Evolutionary conservation across 2,329 filamentous ascomycete genomes (phyloP).

Genomic region (Onygenales sp.): DNA sequence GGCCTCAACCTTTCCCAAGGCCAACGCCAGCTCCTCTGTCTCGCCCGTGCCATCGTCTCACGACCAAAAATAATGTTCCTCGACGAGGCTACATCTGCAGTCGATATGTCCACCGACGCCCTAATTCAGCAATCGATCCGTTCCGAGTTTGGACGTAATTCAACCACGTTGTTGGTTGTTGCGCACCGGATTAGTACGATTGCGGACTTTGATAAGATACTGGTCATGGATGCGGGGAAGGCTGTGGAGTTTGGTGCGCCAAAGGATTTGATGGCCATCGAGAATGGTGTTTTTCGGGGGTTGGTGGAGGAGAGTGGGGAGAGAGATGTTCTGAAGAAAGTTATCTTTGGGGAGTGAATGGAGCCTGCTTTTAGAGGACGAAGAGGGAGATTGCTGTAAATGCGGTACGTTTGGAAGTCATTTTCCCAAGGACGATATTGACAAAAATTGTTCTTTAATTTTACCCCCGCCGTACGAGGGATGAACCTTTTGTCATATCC

Average conservation of each 20-base stretch:
- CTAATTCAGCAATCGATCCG: slow-evolving; percentile 66
- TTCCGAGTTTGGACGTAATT: slow-evolving; percentile 54
- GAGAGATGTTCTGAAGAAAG: slow-evolving; percentile 19
- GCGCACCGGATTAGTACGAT: slow-evolving; percentile 69
- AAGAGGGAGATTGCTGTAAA: no score
- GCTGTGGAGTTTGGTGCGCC: slow-evolving; percentile 61
- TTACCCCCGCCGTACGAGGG: no score
- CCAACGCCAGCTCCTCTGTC: slow-evolving; percentile 65
- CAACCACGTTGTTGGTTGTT: slow-evolving; percentile 62
- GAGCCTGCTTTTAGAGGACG: background rate
- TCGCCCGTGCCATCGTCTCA: slow-evolving; percentile 62
- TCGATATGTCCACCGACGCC: slow-evolving; percentile 67
- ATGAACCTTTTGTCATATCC: no score
- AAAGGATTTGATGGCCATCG: slow-evolving; percentile 47
- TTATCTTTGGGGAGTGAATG: slow-evolving; percentile 14
- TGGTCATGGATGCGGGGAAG: slow-evolving; percentile 59
- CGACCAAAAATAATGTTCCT: slow-evolving; percentile 69
- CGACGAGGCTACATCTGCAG: slow-evolving; percentile 69
- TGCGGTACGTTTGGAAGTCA: no score
- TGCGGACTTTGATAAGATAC: slow-evolving; percentile 64
- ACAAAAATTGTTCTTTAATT: no score
- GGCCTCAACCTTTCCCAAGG: slow-evolving; percentile 68
- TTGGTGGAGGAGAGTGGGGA: slow-evolving; percentile 40
- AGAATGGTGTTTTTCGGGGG: slow-evolving; percentile 47
- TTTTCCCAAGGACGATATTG: no score